Base-by-base conservation (phyloP, 164 flowering plant genomes). In the Akebia trifoliata region DNA sequence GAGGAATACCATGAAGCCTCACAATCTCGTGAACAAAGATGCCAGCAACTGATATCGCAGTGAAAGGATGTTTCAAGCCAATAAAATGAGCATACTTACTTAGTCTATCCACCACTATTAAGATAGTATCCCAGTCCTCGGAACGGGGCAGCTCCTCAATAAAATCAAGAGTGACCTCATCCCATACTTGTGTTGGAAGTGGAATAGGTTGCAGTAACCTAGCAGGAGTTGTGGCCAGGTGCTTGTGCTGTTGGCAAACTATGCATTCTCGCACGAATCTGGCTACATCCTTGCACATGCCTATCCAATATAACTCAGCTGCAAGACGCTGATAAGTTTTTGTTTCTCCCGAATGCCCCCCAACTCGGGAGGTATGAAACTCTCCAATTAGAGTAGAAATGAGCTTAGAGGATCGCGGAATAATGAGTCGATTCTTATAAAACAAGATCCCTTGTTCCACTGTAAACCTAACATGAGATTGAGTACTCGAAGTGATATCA, bases 1-100 rank as follows among this genome's bases (percentile, higher is more conserved):
- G 6, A 1, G 58, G 65, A 14, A 61, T 7, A 6, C 49, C 65
- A 32, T 61, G 50, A 8, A 61, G 21, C n/a, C 32, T 25, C 12
- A 25, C 5, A 7, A 61, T 7, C 6, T 61, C 40, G 1, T n/a
- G n/a, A n/a, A n/a, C n/a, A n/a, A n/a, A n/a, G n/a, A n/a, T n/a
- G n/a, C n/a, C n/a, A n/a, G n/a, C n/a, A n/a, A n/a, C n/a, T n/a
- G n/a, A n/a, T n/a, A n/a, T n/a, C n/a, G n/a, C n/a, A n/a, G n/a
- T n/a, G n/a, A n/a, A n/a, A n/a, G n/a, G n/a, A n/a, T n/a, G n/a
- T n/a, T n/a, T n/a, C n/a, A n/a, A n/a, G n/a, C n/a, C n/a, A n/a
- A n/a, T n/a, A n/a, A n/a, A 44, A 12, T 40, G 44, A 17, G 44
- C 44, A 40, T 11, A 40, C 17, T 44, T 44, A 6, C 25, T 44